Evolutionary conservation across 345 rosid genomes (phyloP).

Genomic region (Bruguiera gymnorhiza): DNA sequence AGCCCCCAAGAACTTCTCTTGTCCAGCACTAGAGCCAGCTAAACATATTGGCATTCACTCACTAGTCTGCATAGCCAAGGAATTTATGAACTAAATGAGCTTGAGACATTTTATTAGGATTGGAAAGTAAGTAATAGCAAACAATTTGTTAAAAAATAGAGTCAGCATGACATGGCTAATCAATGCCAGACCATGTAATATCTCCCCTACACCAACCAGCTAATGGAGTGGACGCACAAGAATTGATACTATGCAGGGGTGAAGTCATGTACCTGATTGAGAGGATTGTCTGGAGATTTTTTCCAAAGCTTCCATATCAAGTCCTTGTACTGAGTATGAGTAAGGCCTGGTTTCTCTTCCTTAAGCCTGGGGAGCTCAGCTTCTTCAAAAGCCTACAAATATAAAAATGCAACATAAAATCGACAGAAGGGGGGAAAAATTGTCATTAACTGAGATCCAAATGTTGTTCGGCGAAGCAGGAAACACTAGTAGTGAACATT

Average conservation of each 20-base stretch:
- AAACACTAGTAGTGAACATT: neutral
- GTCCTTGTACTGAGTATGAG: conserved; percentile 93
- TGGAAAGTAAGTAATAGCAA: neutral
- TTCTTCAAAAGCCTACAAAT: conserved; percentile 78
- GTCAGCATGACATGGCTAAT: neutral
- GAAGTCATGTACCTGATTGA: conserved; percentile 59
- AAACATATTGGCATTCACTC: conserved; percentile 33
- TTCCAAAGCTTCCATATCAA: conserved; percentile 99
- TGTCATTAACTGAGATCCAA: neutral
- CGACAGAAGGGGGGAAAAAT: conserved; percentile 4
- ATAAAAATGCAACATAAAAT: neutral
- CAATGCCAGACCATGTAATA: no score
- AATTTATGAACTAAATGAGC: neutral
- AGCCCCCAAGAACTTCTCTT: neutral
- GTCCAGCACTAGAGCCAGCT: conserved; percentile 5
- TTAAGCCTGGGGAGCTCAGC: conserved; percentile 87
- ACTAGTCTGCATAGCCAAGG: conserved; percentile 36
- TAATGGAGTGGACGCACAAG: no score
- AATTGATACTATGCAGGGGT: no score
- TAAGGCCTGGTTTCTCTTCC: conserved; percentile 96
- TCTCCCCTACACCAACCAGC: no score
- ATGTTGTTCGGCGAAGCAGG: neutral
- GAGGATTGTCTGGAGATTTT: conserved; percentile 98
- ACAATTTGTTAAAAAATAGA: neutral
- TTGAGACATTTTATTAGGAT: neutral